Conservation (phyloP, 2,329 filamentous ascomycete species). For the Juglanconis sp. region DNA sequence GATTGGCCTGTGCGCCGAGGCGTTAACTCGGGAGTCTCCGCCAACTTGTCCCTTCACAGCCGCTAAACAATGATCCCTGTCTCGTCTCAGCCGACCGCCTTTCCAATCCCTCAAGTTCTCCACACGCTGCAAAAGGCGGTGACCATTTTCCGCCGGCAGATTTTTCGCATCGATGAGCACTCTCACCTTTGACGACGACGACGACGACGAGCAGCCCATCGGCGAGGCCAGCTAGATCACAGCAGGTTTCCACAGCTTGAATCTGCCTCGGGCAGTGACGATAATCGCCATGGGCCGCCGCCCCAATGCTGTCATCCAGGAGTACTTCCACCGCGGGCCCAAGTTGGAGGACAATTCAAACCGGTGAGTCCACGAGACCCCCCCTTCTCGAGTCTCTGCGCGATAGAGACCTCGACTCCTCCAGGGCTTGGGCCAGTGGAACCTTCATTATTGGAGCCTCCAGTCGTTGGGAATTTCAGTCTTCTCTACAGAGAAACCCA, state of each 20-base stretch:
- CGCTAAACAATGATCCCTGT: background rate
- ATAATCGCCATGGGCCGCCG: conserved; percentile 66
- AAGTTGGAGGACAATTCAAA: conserved; percentile 90
- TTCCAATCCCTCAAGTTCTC: background rate
- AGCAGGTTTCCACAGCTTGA: background rate
- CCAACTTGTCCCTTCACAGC: background rate
- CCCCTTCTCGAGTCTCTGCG: background rate
- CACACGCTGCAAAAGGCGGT: background rate
- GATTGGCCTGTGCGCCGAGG: too few relatives aligned
- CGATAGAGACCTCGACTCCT: too few relatives aligned
- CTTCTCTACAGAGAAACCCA: too few relatives aligned
- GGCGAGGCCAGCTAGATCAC: background rate
- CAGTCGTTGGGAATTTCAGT: too few relatives aligned
- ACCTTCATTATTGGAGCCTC: too few relatives aligned
- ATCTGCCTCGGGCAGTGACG: conserved; percentile 1
- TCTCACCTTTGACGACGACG: background rate
- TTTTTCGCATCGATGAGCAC: background rate
- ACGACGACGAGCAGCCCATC: background rate
- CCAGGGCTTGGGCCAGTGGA: too few relatives aligned
- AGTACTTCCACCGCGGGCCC: conserved; percentile 82
- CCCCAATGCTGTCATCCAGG: conserved; percentile 79
- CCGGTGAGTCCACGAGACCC: conserved; percentile 66
- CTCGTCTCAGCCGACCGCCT: background rate
- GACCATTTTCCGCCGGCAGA: background rate
- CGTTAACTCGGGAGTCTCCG: background rate